Evolutionary conservation across 331 rosid species (phyloP), one percentile per base, ranked within the genome.

Genomic region (Saraca asoca): DNA sequence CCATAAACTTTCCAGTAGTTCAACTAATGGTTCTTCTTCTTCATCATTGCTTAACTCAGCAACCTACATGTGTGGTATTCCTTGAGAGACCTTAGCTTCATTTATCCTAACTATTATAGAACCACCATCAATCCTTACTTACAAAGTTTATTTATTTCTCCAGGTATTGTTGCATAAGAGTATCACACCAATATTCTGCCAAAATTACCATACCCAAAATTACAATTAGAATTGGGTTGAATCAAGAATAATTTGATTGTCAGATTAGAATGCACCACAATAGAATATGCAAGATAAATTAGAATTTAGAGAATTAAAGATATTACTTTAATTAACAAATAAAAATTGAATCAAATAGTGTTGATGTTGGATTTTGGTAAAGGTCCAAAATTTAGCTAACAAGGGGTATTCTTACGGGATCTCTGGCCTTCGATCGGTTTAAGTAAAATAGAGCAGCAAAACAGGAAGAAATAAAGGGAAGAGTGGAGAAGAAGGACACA

Each of bases 31-130:
- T 73, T 83, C 77, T 11, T 12, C 58, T 34, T 70, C 83, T 0
- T 80, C 86, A 0, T 86, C 95, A 8, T 90, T 89, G 5, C 87
- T 80, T 29, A 88, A 51, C 66, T 81, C 79, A 62, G 85, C 83
- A 45, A n/a, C n/a, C 60, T 11, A 70, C 68, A 62, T 61, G 62
- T 67, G 64, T 5, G 50, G 69, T 37, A 7, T 49, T 44, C 37
- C 41, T 43, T 18, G 64, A 35, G 72, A 44, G 66, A 45, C 34
- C 69, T 75, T 69, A 12, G 45, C 63, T 52, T 9, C 72, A 38
- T 71, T 69, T 53, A 67, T 56, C 62, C 59, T 46, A 29, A 51
- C 78, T 20, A 17, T 50, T 52, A 69, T 56, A 60, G 64, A 39
- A 65, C 46, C 71, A 12, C n/a, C 71, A 57, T 20, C 29, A 12